These are phyloP conservation scores for Fusarium protoensiforme DNA, from an alignment of 2,329 filamentous ascomycete species.

Conservation along the genomic window DNA sequence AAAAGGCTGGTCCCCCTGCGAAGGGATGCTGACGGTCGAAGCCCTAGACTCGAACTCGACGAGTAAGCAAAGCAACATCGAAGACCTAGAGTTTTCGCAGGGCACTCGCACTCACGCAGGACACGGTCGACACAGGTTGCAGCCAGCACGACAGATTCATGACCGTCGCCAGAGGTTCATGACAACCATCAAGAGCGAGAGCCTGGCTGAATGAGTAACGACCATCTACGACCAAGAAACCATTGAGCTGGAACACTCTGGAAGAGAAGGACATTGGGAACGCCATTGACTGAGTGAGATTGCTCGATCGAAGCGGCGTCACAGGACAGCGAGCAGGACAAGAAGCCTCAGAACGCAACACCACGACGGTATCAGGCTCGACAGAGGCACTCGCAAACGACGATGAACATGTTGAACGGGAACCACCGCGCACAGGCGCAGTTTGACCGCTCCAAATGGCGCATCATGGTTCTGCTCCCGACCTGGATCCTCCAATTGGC, in stretches of 20 bases:
- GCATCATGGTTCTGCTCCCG: slow-evolving; percentile 58
- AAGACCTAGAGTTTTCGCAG: slow-evolving; percentile 19
- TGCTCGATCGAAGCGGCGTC: neutral
- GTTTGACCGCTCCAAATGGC: slow-evolving; percentile 65
- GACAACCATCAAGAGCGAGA: neutral
- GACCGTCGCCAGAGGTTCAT: slow-evolving; percentile 2
- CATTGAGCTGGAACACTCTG: slow-evolving; percentile 28
- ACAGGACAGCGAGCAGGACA: slow-evolving; percentile 3
- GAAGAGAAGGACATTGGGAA: slow-evolving; percentile 6
- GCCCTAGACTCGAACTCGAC: slow-evolving; percentile 6
- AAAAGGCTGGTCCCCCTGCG: slow-evolving; percentile 27
- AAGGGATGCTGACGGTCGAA: slow-evolving; percentile 5
- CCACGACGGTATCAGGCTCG: neutral
- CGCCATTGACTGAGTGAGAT: neutral
- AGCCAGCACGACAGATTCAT: slow-evolving; percentile 7
- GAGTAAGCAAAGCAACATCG: neutral
- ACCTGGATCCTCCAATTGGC: slow-evolving; percentile 62
- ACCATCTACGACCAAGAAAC: slow-evolving; percentile 1
- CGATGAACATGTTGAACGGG: slow-evolving; percentile 44
- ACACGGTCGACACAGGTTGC: slow-evolving; percentile 14
- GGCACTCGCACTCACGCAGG: slow-evolving; percentile 16
- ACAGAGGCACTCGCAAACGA: neutral
- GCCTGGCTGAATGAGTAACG: slow-evolving; percentile 20
- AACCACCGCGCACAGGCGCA: slow-evolving; percentile 63
- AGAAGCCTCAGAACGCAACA: neutral